Conservation (phyloP, 192 early-diverging fungal genomes). For the Mortierella claussenii region DNA sequence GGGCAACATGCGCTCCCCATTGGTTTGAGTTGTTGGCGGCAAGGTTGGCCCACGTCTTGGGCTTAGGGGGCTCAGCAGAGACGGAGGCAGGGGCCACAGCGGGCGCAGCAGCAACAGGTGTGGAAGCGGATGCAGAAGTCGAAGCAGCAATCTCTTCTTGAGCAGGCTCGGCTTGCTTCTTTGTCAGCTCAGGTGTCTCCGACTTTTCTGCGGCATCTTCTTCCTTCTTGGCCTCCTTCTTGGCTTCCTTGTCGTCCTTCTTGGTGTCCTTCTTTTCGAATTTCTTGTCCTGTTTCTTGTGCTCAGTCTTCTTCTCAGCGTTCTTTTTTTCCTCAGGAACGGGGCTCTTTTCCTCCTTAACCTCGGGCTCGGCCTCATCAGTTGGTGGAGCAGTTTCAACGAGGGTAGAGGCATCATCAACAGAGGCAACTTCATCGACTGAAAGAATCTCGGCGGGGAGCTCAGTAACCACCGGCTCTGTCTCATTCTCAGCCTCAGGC, state of each 20-base stretch:
- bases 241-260: constrained; percentile 30
- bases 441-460: too few species aligned
- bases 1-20: constrained; percentile 66
- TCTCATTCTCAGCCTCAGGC: constrained; percentile 5
- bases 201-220: constrained; percentile 33
- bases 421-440: constrained; percentile 16
- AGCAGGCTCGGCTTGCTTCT: constrained; percentile 19
- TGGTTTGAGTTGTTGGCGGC: constrained; percentile 66
- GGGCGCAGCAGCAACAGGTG: constrained; percentile 18
- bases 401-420: constrained; percentile 1
- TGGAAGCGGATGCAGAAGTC: constrained; percentile 15
- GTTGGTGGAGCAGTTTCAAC: too few species aligned
- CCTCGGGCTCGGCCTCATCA: constrained; percentile 2
- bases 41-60: constrained; percentile 83
- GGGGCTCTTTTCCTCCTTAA: constrained; percentile 36
- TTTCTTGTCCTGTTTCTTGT: constrained; percentile 31
- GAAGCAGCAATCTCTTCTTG: constrained; percentile 30
- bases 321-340: constrained; percentile 44
- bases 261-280: constrained; percentile 24
- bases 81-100: constrained; percentile 32
- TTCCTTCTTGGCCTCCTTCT: constrained; percentile 38
- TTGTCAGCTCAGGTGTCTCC: constrained; percentile 11
- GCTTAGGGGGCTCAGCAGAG: constrained; percentile 61
- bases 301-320: constrained; percentile 32
- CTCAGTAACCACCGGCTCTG: constrained; percentile 8